Percentiles rank a stretch among this genome's conserved stretches.
Conservation (phyloP, 495 filamentous ascomycete species). For the Filosporella fistucella region DNA sequence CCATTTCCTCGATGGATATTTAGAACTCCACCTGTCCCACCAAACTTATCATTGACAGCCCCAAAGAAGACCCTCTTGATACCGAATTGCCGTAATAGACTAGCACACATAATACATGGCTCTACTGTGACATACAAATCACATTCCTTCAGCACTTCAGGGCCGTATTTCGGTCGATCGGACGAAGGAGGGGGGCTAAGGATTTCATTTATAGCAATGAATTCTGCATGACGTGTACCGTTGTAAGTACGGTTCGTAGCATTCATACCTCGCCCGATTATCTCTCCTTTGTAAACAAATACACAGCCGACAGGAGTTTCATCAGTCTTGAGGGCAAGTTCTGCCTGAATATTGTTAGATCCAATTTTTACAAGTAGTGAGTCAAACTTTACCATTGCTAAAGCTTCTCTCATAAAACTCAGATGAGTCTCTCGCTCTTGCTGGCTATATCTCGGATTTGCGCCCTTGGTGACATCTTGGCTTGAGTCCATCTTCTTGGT, state of each 20-base stretch:
- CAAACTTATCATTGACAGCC: constrained; percentile 94
- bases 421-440: constrained; percentile 35
- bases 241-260: constrained; percentile 84
- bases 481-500: no score
- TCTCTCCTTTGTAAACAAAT: constrained; percentile 57
- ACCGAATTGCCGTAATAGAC: constrained; percentile 77
- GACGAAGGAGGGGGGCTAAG: constrained; percentile 24
- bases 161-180: constrained; percentile 13
- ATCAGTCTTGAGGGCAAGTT: constrained; percentile 70
- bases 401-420: constrained; percentile 65
- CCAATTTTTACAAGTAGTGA: neutral
- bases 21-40: constrained; percentile 89
- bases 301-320: constrained; percentile 98
- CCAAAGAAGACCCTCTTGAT: constrained; percentile 88
- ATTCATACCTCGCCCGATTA: constrained; percentile 90
- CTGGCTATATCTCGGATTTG: constrained; percentile 2
- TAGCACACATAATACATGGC: constrained; percentile 97
- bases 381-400: constrained; percentile 52
- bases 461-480: no score
- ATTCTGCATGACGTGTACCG: constrained; percentile 93
- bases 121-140: constrained; percentile 95
- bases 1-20: constrained; percentile 56
- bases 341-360: constrained; percentile 47
- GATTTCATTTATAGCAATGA: constrained; percentile 70
- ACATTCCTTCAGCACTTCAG: constrained; percentile 59